Evolutionary conservation across 2,329 filamentous ascomycete genomes (phyloP).

Genomic region (Aureobasidium vineae): DNA sequence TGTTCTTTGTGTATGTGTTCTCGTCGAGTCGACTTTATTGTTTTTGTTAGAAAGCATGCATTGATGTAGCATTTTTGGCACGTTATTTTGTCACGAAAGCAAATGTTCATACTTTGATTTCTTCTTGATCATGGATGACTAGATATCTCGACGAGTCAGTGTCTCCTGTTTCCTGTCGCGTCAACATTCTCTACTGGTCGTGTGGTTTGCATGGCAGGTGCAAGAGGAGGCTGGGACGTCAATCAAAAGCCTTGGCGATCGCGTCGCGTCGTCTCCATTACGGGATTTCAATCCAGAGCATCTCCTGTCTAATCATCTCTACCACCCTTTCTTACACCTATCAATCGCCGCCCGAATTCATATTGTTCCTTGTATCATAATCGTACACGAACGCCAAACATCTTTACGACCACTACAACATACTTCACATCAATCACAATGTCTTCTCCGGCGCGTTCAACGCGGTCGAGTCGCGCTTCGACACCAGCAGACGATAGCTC

Average conservation of each 20-base stretch:
- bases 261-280: neutral
- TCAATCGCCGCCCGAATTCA: neutral
- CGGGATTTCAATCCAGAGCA: constrained; percentile 9
- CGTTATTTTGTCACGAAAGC: constrained; percentile 11
- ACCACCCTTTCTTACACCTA: neutral
- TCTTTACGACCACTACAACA: neutral
- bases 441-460: constrained; percentile 25
- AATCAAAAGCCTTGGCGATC: neutral
- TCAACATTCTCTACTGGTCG: neutral
- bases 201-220: neutral
- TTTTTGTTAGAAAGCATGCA: constrained; percentile 19
- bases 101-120: neutral
- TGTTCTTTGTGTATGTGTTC: neutral
- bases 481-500: constrained; percentile 23
- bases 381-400: neutral
- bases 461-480: constrained; percentile 28
- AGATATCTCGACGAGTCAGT: too few relatives aligned
- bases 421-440: constrained; percentile 4
- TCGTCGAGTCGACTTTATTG: neutral
- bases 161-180: neutral
- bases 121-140: neutral
- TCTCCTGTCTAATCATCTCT: constrained; percentile 1
- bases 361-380: neutral
- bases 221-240: constrained; percentile 3
- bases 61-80: constrained; percentile 23